phyloP scores from a whole-genome alignment of 169 alveolate genomes.

The Plasmodium adleri region DNA sequence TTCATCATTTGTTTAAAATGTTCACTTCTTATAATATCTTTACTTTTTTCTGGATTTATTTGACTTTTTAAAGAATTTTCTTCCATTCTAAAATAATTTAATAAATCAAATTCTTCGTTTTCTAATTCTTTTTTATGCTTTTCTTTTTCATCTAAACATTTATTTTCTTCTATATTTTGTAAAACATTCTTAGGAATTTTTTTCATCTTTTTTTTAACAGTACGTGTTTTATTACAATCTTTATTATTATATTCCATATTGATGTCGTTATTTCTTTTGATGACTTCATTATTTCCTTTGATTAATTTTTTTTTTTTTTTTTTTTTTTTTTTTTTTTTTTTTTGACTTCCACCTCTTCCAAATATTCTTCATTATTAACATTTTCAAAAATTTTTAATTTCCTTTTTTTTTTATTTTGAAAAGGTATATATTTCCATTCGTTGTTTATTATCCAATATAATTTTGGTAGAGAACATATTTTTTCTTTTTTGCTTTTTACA shows the following conservation, averaged over 20 bases:
- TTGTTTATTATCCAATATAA: no score
- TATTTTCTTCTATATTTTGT: conserved; percentile 25
- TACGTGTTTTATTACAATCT: neutral
- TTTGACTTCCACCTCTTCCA: neutral
- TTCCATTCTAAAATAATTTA: conserved; percentile 25
- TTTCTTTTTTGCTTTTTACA: no score
- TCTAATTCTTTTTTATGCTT: conserved; percentile 1
- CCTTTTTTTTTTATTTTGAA: neutral
- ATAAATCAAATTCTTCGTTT: conserved; percentile 12
- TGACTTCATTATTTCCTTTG: neutral
- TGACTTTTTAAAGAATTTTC: conserved; percentile 46
- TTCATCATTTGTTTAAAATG: conserved; percentile 49
- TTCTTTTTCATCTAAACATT: neutral
- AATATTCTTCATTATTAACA: no score
- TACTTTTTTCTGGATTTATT: conserved; percentile 59
- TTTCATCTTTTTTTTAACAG: neutral
- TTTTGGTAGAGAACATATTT: no score
- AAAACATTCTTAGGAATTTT: conserved; percentile 1
- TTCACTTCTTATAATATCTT: conserved; percentile 51
- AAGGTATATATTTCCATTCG: neutral
- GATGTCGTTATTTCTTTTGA: neutral
- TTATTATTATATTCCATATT: neutral
- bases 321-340: conserved; percentile 16
- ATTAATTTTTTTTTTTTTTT: neutral
- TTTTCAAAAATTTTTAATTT: neutral